Conservation (phyloP, 768 basidiomycete species). For the Naganishia vaughanmartiniae region DNA sequence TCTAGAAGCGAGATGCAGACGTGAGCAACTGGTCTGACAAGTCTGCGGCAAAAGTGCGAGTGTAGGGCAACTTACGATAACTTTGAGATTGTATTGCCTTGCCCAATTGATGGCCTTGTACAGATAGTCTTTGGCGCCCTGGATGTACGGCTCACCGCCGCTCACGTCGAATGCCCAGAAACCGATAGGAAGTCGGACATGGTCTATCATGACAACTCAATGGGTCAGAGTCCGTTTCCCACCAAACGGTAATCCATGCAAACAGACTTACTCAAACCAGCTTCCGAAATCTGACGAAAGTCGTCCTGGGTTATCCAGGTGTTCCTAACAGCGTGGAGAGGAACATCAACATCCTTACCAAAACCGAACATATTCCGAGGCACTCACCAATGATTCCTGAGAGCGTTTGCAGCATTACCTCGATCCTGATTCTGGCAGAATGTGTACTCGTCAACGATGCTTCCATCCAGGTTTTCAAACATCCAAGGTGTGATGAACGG, state of each 20-base stretch:
- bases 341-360: too few species aligned
- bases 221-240: constrained; percentile 15
- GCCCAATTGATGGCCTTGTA: constrained; percentile 51
- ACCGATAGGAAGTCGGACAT: constrained; percentile 48
- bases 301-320: constrained; percentile 54
- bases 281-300: constrained; percentile 44
- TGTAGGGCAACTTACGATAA: constrained; percentile 33
- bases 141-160: constrained; percentile 48
- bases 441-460: constrained; percentile 51
- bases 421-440: constrained; percentile 46
- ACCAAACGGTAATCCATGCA: not conserved
- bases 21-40: not conserved
- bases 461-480: constrained; percentile 47
- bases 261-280: constrained; percentile 39
- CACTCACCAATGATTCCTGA: constrained; percentile 25
- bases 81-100: constrained; percentile 45
- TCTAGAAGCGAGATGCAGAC: not conserved
- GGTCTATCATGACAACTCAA: constrained; percentile 30
- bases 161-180: constrained; percentile 47
- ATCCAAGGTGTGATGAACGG: constrained; percentile 50
- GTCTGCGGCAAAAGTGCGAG: not conserved
- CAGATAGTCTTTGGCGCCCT: constrained; percentile 47
- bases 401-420: not conserved
- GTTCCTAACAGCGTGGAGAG: constrained; percentile 28
- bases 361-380: too few species aligned